Evolutionary conservation across 805 yeast genomes (phyloP), one percentile per base, ranked within the genome.

Genomic region (Dipodascopsis tothii): DNA sequence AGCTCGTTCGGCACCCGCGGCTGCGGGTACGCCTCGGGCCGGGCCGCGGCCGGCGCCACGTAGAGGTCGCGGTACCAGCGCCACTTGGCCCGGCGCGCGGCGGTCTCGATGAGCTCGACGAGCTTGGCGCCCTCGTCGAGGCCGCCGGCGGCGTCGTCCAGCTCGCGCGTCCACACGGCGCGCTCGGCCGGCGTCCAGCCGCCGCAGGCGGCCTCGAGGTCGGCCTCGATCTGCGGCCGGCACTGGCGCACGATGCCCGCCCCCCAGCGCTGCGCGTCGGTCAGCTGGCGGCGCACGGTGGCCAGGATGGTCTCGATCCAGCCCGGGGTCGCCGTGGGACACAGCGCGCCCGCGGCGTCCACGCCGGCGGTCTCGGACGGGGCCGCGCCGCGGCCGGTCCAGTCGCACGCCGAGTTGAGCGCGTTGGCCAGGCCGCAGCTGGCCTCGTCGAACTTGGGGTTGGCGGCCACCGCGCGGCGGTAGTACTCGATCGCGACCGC

Each of bases 381-480:
- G 20, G 42, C 35, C 17, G 56, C 51, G 2, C 65, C 65, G 9
- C 65, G 46, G 5, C 61, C 63, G 14, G 30, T 37, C 65, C 65
- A 61, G 23, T 57, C 59, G 39, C 65, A 61, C 5, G 59, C 54
- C 14, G 60, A 46, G 18, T 50, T 51, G n/a, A 55, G 53, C 34
- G 62, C 54, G 39, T 52, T 58, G 2, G 61, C 61, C 4, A 61
- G 52, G 4, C 65, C 65, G 9, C 59, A 54, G 3, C 54, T 48
- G 2, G 65, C 65, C 39, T 60, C 65, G 33, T 58, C 56, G 38
- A 59, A 61, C 4, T 45, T 41, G 3, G 62, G 59, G 27, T 58
- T 56, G 9, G 48, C 56, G n/a, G 50, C 47, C 3, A 61, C 60
- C 1, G 65, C 65, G 11, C 59, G 46, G 3, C 50, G 33, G 44